These are phyloP conservation scores for Apiotrichum gamsii DNA, from an alignment of 1,284 basidiomycete genomes.

Conservation along the genomic window DNA sequence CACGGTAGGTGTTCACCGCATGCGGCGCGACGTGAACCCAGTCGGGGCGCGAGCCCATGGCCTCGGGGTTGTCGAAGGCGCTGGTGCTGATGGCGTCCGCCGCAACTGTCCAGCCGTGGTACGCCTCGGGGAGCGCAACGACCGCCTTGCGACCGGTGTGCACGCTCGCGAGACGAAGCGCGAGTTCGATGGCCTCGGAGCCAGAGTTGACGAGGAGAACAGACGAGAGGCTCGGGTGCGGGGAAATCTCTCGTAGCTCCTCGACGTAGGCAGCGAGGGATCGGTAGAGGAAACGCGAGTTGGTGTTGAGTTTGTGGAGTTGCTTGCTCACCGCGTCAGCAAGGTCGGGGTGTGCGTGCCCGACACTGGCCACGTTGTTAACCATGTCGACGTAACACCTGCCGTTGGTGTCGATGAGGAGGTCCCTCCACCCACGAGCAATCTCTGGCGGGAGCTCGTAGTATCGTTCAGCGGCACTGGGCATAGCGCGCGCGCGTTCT, in stretches of 20 bases:
- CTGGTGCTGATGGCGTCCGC: constrained; percentile 7
- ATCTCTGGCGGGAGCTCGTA: constrained; percentile 7
- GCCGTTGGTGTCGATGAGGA: constrained; percentile 5
- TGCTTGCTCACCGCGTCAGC: constrained; percentile 7
- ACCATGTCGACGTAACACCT: constrained; percentile 13
- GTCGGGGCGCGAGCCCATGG: neutral
- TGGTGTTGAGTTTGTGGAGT: constrained; percentile 14
- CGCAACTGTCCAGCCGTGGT: constrained; percentile 12
- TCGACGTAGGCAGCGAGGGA: constrained; percentile 8
- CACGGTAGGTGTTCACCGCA: constrained; percentile 10
- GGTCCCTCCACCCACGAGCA: constrained; percentile 11
- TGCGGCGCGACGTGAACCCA: constrained; percentile 6
- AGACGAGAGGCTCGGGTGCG: constrained; percentile 1
- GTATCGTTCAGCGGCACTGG: constrained; percentile 9
- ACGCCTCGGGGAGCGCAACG: constrained; percentile 9
- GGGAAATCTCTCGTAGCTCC: constrained; percentile 2
- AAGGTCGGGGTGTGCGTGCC: constrained; percentile 9
- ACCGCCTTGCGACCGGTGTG: constrained; percentile 3
- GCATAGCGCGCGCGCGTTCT: neutral
- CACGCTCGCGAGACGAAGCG: constrained; percentile 5
- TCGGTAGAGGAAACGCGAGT: constrained; percentile 12
- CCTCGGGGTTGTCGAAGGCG: constrained; percentile 8
- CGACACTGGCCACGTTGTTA: constrained; percentile 10
- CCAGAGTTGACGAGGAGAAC: constrained; percentile 14
- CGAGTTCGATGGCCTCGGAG: constrained; percentile 13